Percentiles rank a stretch among this genome's conserved stretches.
Conservation (phyloP, 2,329 filamentous ascomycete genomes). For the Shiraia bambusicola region DNA sequence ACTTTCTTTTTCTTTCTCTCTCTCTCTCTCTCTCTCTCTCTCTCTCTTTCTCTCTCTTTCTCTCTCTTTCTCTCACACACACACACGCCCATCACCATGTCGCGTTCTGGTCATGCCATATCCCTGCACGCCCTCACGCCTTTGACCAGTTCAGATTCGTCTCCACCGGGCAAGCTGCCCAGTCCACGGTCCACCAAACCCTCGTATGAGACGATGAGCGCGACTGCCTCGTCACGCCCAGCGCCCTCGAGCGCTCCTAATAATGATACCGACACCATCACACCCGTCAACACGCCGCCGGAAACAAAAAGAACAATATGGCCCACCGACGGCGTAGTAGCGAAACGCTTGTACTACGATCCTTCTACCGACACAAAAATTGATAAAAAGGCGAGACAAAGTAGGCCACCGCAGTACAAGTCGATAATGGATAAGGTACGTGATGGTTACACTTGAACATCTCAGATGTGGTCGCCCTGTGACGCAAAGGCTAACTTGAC, state of each 20-base stretch:
- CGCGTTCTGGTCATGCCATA: conserved; percentile 57
- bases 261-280: conserved; percentile 52
- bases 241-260: conserved; percentile 36
- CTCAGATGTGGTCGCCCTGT: conserved; percentile 43
- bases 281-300: conserved; percentile 47
- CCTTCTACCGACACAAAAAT: conserved; percentile 62
- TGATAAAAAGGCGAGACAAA: conserved; percentile 52
- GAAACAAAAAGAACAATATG: conserved; percentile 51
- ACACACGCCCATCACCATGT: conserved; percentile 54
- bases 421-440: conserved; percentile 53
- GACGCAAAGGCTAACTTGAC: conserved; percentile 46
- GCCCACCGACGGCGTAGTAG: conserved; percentile 56
- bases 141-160: conserved; percentile 66
- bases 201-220: conserved; percentile 41
- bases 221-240: conserved; percentile 32
- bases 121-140: conserved; percentile 62
- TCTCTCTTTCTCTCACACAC: no score
- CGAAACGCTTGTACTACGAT: conserved; percentile 63
- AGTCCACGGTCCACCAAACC: conserved; percentile 54
- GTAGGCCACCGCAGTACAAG: conserved; percentile 52
- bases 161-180: conserved; percentile 58
- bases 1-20: no score
- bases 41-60: no score
- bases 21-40: no score
- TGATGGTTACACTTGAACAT: conserved; percentile 32